Conservation (phyloP, 78 protist genomes). For the Chrysochromulina parva region DNA sequence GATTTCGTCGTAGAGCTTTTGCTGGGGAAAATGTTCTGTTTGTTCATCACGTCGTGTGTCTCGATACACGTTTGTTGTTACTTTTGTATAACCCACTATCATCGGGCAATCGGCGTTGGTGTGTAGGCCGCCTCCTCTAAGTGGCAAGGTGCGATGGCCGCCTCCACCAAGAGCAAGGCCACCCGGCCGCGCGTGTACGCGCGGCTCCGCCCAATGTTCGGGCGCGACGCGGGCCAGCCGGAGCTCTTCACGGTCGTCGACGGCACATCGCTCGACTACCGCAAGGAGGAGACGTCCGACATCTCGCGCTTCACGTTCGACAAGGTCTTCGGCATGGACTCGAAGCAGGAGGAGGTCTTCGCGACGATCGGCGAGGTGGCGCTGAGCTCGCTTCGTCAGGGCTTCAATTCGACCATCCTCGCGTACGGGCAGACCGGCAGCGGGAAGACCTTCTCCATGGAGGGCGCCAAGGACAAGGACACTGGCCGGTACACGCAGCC, state of each 20-base stretch:
- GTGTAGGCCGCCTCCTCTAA: no score
- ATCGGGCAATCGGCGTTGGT: no score
- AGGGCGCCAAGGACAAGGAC: not conserved
- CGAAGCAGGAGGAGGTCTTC: not conserved
- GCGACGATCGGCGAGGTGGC: not conserved
- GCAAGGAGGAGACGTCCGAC: not conserved
- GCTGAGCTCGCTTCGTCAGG: not conserved
- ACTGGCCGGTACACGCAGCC: not conserved
- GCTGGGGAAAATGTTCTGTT: no score
- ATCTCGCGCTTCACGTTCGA: not conserved
- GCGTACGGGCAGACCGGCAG: slow-evolving; percentile 6
- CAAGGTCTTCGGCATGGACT: not conserved
- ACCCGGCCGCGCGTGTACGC: slow-evolving; percentile 18
- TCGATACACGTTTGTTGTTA: no score
- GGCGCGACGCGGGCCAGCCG: not conserved
- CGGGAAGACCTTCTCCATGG: slow-evolving; percentile 12
- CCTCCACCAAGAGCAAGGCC: not conserved
- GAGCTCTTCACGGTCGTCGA: not conserved
- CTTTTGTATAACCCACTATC: no score
- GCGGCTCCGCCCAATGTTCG: slow-evolving; percentile 5
- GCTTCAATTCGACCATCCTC: slow-evolving; percentile 9
- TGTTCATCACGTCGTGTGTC: no score
- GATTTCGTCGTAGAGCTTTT: no score
- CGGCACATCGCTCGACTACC: not conserved
- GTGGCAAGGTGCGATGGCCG: no score